Evolutionary conservation across 1,139 yeast genomes (phyloP).

Genomic region (Suhomyces taliae): DNA sequence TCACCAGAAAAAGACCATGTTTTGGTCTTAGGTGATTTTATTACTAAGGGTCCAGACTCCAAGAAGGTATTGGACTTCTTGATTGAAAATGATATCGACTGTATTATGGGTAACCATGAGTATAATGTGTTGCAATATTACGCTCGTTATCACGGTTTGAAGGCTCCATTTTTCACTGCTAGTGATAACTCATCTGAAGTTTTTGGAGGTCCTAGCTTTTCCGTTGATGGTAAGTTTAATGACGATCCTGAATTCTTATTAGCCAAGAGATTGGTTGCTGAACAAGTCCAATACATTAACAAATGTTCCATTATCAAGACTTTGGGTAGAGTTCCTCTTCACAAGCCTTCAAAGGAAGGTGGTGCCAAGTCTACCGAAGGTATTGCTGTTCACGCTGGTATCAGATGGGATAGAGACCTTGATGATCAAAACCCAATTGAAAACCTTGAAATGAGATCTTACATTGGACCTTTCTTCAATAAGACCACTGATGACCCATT

Average conservation of each 20-base stretch:
- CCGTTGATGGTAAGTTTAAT: constrained; percentile 29
- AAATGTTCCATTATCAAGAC: constrained; percentile 63
- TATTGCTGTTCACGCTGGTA: constrained; percentile 77
- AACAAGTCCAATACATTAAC: constrained; percentile 59
- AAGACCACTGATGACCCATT: constrained; percentile 54
- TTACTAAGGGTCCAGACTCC: constrained; percentile 82
- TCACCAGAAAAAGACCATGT: constrained; percentile 53
- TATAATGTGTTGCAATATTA: constrained; percentile 61
- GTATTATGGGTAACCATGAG: constrained; percentile 91
- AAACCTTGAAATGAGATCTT: constrained; percentile 61
- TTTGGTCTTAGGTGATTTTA: constrained; percentile 80
- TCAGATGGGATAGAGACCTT: constrained; percentile 59
- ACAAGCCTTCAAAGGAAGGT: constrained; percentile 24
- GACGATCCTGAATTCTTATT: constrained; percentile 59
- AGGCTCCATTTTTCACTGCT: constrained; percentile 26
- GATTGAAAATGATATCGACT: constrained; percentile 57
- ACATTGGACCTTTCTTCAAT: constrained; percentile 56
- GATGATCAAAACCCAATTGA: constrained; percentile 62
- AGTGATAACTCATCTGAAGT: constrained; percentile 4
- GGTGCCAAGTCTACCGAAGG: constrained; percentile 41
- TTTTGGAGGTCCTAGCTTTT: not conserved
- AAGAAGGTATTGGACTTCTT: constrained; percentile 66
- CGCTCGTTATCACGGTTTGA: constrained; percentile 55
- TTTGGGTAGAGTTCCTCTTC: constrained; percentile 60
- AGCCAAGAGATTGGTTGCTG: constrained; percentile 58